phyloP scores from a whole-genome alignment of 179 eudicot genomes.

The Beta macrorhiza region DNA sequence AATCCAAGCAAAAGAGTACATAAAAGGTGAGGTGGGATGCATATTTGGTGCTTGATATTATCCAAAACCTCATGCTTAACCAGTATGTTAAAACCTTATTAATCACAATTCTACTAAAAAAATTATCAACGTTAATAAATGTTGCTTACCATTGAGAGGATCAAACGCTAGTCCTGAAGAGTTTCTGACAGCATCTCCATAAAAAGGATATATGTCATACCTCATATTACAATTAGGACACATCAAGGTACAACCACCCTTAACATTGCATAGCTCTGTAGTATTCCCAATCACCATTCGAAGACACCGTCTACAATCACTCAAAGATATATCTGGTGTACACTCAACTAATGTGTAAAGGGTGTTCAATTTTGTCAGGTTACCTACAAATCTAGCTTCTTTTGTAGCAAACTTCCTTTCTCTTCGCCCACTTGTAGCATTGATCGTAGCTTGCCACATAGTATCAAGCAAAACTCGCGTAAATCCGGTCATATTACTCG shows the following conservation, averaged over 20 bases:
- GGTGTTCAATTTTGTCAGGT: conserved; percentile 21
- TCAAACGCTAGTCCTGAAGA: conserved; percentile 1
- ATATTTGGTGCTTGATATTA: not conserved
- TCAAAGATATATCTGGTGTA: conserved; percentile 32
- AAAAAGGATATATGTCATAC: conserved; percentile 33
- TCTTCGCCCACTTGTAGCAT: conserved; percentile 22
- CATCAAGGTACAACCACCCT: conserved; percentile 40
- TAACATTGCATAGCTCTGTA: conserved; percentile 34
- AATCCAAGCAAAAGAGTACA: not conserved
- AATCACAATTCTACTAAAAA: not conserved
- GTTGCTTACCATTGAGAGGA: conserved; percentile 9
- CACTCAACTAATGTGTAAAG: conserved; percentile 33
- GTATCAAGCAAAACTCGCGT: conserved; percentile 29
- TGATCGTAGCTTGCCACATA: conserved; percentile 21
- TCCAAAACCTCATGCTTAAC: not conserved
- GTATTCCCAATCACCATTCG: conserved; percentile 25
- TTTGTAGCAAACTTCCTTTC: conserved; percentile 33
- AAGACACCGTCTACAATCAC: conserved; percentile 28
- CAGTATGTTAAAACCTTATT: not conserved
- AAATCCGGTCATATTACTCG: conserved; percentile 27
- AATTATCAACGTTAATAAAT: not conserved
- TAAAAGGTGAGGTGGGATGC: not conserved
- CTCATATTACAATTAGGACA: conserved; percentile 36
- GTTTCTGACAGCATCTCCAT: conserved; percentile 15
- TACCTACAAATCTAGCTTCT: conserved; percentile 23